phyloP scores from a whole-genome alignment of 2,329 filamentous ascomycete species.

The Grosmannia huntii region DNA sequence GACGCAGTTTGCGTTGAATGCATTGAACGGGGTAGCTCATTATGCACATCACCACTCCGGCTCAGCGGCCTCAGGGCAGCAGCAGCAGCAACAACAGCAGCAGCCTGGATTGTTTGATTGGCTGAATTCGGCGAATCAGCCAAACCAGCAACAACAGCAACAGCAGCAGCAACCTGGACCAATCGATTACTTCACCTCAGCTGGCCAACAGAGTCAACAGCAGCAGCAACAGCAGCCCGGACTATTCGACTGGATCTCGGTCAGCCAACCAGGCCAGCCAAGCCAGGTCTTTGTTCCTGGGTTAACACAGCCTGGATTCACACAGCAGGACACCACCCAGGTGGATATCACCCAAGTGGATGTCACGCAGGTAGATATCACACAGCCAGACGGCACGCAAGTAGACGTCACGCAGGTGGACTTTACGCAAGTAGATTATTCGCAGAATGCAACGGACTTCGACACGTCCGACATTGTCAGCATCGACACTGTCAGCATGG shows the following conservation, averaged over 20 bases:
- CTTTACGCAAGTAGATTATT: neutral
- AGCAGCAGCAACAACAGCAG: neutral
- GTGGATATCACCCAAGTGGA: neutral
- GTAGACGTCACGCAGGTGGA: neutral
- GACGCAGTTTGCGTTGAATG: neutral
- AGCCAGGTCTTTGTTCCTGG: neutral
- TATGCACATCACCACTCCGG: neutral
- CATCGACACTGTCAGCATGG: conserved; percentile 1
- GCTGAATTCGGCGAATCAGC: neutral
- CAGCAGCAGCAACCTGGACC: neutral
- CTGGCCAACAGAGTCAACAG: neutral
- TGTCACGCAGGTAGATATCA: neutral
- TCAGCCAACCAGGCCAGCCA: neutral
- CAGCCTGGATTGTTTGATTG: neutral
- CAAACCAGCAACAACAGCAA: neutral
- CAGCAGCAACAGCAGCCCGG: neutral
- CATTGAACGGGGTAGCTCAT: neutral
- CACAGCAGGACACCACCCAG: neutral
- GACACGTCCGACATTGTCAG: neutral
- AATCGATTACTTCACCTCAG: neutral
- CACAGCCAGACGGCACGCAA: neutral
- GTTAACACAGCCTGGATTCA: neutral
- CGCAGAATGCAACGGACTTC: neutral
- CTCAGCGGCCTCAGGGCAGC: neutral
- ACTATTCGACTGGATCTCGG: neutral